A percentile compares a stretch with the other conserved stretches of the same genome.
Evolutionary conservation across 441 rosid genomes (phyloP).

Genomic region (Gossypium trilobum): DNA sequence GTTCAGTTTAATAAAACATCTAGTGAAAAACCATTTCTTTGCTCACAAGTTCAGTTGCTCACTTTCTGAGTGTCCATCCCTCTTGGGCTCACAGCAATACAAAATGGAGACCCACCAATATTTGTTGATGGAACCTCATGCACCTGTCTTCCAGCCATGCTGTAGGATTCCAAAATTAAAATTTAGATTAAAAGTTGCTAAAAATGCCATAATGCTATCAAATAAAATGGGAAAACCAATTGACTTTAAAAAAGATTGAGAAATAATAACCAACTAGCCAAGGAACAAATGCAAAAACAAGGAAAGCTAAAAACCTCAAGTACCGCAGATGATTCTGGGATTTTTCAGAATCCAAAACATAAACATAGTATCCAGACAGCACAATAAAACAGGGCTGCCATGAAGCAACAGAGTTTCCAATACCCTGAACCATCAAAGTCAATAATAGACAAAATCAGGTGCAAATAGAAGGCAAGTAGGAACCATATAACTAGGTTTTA

Average conservation of each 20-base stretch:
- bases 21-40: neutral
- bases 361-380: conserved; percentile 76
- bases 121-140: conserved; percentile 68
- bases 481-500: conserved; percentile 21
- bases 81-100: conserved; percentile 74
- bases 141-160: conserved; percentile 92
- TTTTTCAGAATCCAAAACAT: conserved; percentile 73
- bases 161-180: conserved; percentile 36
- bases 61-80: conserved; percentile 79
- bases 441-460: conserved; percentile 13
- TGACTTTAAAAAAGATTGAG: neutral
- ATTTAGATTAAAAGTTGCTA: conserved; percentile 14
- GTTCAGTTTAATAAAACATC: conserved; percentile 8
- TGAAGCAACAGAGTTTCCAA: conserved; percentile 83
- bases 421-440: conserved; percentile 53
- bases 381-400: conserved; percentile 94
- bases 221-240: neutral
- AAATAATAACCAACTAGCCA: neutral
- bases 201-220: conserved; percentile 8
- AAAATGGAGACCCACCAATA: conserved; percentile 79
- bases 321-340: conserved; percentile 75
- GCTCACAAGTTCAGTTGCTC: conserved; percentile 19
- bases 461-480: conserved; percentile 17
- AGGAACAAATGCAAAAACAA: conserved; percentile 1
- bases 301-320: conserved; percentile 56